These are phyloP conservation scores for Teratosphaeria epicoccoides DNA, from an alignment of 2,329 filamentous ascomycete species.

Conservation along the genomic window DNA sequence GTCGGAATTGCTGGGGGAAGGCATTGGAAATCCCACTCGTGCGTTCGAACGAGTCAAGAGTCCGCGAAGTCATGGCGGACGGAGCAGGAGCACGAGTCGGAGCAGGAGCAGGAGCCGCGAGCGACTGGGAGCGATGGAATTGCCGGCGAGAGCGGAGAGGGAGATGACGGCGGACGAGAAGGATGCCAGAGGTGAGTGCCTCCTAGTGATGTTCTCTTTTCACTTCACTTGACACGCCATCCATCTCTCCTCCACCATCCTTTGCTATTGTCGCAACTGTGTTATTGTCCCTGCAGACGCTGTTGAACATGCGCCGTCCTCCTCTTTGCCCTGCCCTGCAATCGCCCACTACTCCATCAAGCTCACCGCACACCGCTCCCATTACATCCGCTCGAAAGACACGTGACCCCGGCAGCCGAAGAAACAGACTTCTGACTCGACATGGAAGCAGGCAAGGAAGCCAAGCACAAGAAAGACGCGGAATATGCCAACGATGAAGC, in stretches of 20 bases:
- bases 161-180: neutral
- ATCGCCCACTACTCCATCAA: neutral
- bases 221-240: neutral
- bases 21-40: neutral
- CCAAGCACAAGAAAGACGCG: neutral
- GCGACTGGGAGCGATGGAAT: neutral
- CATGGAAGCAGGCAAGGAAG: neutral
- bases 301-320: neutral
- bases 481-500: neutral
- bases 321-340: neutral
- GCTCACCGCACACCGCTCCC: neutral
- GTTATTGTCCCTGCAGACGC: neutral
- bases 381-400: neutral
- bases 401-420: neutral
- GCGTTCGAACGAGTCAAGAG: neutral
- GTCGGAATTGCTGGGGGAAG: neutral
- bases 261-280: neutral
- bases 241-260: neutral
- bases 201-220: no score
- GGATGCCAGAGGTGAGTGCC: neutral
- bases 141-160: neutral
- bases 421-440: neutral
- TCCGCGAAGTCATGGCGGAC: neutral
- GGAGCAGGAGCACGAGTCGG: neutral
- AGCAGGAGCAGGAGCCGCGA: neutral